Evolutionary conservation across 805 yeast genomes (phyloP).

Genomic region (Wickerhamiella galacta): DNA sequence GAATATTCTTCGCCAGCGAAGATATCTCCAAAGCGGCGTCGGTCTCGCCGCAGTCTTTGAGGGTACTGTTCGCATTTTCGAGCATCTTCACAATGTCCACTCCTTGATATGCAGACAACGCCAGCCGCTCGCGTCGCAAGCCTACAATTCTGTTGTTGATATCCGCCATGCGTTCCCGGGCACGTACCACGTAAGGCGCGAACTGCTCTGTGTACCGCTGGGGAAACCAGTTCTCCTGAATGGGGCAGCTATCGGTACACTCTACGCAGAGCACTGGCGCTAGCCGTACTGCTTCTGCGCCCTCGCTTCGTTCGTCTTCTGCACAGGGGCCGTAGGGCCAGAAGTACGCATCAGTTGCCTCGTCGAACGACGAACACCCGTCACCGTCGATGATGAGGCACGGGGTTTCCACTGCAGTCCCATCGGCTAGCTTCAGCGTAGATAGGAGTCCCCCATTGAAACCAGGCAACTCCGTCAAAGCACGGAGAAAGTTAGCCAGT

Average conservation of each 20-base stretch:
- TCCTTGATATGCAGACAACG: conserved; percentile 3
- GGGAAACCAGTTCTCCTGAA: conserved; percentile 3
- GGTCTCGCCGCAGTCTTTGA: neutral
- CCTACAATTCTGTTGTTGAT: neutral
- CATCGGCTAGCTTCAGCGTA: neutral
- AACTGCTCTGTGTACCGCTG: conserved; percentile 2
- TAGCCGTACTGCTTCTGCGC: neutral
- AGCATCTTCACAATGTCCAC: conserved; percentile 3
- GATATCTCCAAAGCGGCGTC: too few species aligned
- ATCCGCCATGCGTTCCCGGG: neutral
- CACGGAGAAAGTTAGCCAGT: neutral
- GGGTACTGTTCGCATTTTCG: neutral
- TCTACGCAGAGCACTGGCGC: neutral
- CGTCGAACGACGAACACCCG: neutral
- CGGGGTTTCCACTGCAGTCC: neutral
- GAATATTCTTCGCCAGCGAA: too few species aligned
- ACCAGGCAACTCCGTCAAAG: neutral
- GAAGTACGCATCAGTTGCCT: neutral
- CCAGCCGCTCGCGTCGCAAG: conserved; percentile 1
- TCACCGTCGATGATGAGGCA: neutral
- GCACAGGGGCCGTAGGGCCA: neutral
- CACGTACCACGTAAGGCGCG: neutral
- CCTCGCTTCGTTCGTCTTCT: neutral
- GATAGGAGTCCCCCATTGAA: neutral
- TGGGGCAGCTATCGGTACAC: neutral